phyloP scores from a whole-genome alignment of 2,329 filamentous ascomycete species.

The Amesomyces nigricolor region DNA sequence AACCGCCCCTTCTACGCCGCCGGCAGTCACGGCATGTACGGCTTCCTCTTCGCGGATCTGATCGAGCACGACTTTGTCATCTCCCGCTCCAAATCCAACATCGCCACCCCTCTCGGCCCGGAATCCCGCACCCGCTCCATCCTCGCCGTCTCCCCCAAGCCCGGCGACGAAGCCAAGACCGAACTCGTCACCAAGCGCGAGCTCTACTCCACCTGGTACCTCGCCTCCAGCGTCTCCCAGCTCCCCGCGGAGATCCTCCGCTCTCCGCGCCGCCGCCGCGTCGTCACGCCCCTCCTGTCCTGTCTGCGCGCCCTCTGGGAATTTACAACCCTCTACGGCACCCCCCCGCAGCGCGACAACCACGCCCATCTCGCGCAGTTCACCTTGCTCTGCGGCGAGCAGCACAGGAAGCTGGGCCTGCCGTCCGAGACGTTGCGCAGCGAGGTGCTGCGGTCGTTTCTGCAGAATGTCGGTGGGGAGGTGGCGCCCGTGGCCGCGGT shows the following conservation, averaged over 20 bases:
- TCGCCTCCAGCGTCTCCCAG: slow-evolving; percentile 71
- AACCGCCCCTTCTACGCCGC: slow-evolving; percentile 83
- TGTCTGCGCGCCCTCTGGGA: slow-evolving; percentile 89
- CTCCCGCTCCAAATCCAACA: slow-evolving; percentile 75
- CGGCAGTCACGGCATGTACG: slow-evolving; percentile 81
- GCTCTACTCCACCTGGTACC: slow-evolving; percentile 77
- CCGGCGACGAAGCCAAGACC: slow-evolving; percentile 60
- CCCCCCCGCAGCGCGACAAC: slow-evolving; percentile 50
- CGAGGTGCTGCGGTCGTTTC: slow-evolving; percentile 73
- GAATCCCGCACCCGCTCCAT: slow-evolving; percentile 78
- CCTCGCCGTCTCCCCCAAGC: slow-evolving; percentile 61
- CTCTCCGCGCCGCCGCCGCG: slow-evolving; percentile 62
- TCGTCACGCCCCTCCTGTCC: slow-evolving; percentile 77
- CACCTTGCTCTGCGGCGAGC: slow-evolving; percentile 69
- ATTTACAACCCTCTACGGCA: slow-evolving; percentile 59
- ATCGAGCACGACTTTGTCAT: slow-evolving; percentile 87
- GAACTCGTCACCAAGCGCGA: slow-evolving; percentile 92
- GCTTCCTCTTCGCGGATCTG: slow-evolving; percentile 90
- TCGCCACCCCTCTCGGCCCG: slow-evolving; percentile 50
- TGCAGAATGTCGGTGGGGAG: slow-evolving; percentile 81
- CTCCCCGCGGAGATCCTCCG: slow-evolving; percentile 65
- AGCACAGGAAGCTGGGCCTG: slow-evolving; percentile 68
- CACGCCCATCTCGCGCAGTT: slow-evolving; percentile 67
- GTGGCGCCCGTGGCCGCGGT: slow-evolving; percentile 83
- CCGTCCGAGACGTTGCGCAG: slow-evolving; percentile 61